Base-by-base conservation (phyloP, 2,329 filamentous ascomycete genomes). In the Aspergillus japonicus region DNA sequence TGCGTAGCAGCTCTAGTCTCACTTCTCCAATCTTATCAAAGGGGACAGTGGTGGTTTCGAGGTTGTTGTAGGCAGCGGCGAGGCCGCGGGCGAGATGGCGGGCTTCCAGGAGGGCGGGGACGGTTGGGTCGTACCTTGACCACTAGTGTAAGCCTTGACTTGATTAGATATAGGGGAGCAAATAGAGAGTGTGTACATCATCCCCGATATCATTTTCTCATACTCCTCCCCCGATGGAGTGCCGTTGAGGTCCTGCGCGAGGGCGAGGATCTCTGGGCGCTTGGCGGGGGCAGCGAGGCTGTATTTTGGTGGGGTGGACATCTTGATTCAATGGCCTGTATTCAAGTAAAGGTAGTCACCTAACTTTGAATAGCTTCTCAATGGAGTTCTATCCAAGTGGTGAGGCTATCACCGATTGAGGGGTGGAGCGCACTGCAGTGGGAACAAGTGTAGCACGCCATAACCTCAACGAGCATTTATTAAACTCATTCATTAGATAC, bases 161-260 rank as follows among this genome's bases (percentile, higher is more conserved):
- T 10, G 2, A 6, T 3, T 23, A 8, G 8, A 4, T 8, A 16
- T 8, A 5, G 47, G 19, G 0, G 3, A 24, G 12, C 6, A 29
- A 8, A 14, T 12, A 16, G 1, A 19, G 8, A 14, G 14, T 8
- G 16, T 26, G 10, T 59, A 65, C 60, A 64, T 19, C 47, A 62
- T 62, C 10, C 59, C 62, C 5, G 60, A 58, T 23, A 63, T 60
- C 62, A 65, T 58, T 3, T 52, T 31, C 35, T 63, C 54, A 35
- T 65, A 65, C 33, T 61, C 56, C 5, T 58, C 56, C 11, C 60
- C 59, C 54, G 47, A 57, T 33, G 52, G 57, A 7, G 57, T 35
- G 10, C 49, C 35, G 1, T 52, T n/a, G n/a, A 56, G 56, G 6
- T n/a, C 23, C 4, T n/a, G 21, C 14, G 48, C 24, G 5, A 50